Evolutionary conservation across 352 stramenopile species (phyloP).

Genomic region (Globisporangium solare): DNA sequence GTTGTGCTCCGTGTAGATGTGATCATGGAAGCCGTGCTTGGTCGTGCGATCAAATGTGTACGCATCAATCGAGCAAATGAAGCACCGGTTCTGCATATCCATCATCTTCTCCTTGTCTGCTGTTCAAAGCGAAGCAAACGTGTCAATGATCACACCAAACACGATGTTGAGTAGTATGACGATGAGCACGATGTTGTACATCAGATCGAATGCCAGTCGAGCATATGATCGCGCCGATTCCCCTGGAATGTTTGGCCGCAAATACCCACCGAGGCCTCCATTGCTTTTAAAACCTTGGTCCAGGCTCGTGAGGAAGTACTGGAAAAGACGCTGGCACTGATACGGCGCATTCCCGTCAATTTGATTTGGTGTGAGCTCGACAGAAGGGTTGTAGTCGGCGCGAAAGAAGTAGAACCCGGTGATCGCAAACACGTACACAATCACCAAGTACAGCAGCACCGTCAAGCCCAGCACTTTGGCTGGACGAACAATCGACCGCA

Average conservation of each 20-base stretch:
- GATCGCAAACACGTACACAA: constrained; percentile 73
- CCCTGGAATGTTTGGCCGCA: constrained; percentile 36
- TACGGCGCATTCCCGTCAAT: constrained; percentile 33
- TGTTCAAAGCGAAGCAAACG: constrained; percentile 64
- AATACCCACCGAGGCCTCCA: constrained; percentile 48
- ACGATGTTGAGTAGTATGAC: constrained; percentile 74
- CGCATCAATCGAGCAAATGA: constrained; percentile 78
- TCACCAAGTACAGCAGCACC: constrained; percentile 59
- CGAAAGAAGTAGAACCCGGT: constrained; percentile 74
- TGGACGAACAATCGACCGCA: constrained; percentile 56
- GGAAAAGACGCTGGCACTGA: constrained; percentile 60
- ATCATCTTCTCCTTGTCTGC: constrained; percentile 58
- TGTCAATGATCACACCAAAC: constrained; percentile 82
- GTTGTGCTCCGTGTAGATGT: constrained; percentile 75
- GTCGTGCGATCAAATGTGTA: constrained; percentile 72
- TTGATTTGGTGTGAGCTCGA: constrained; percentile 26
- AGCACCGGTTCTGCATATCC: constrained; percentile 70
- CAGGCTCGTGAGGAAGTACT: constrained; percentile 68
- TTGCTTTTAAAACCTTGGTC: constrained; percentile 71
- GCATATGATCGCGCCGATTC: constrained; percentile 35
- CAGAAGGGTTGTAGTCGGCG: constrained; percentile 44
- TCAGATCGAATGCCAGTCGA: constrained; percentile 52
- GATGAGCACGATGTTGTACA: constrained; percentile 69
- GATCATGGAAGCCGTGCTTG: constrained; percentile 65
- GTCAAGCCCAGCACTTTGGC: constrained; percentile 57